phyloP scores from a whole-genome alignment of 139 green algal species.

The Micractinium sp. region DNA sequence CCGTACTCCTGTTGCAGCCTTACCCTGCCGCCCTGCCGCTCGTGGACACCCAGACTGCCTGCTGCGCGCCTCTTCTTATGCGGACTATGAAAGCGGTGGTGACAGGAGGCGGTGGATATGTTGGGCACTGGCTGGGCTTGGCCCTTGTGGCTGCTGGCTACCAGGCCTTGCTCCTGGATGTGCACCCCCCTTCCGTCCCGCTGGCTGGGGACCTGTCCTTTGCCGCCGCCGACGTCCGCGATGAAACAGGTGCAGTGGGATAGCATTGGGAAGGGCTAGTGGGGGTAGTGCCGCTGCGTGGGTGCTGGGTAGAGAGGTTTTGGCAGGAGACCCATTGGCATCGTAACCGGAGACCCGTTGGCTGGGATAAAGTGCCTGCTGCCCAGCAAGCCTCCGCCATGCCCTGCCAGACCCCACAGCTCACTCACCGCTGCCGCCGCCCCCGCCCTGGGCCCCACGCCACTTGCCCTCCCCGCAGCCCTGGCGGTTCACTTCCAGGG shows the following conservation, averaged over 20 bases:
- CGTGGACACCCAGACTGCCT: too few species aligned
- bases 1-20: too few species aligned
- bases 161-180: background rate
- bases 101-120: conserved; percentile 1
- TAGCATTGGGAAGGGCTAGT: background rate
- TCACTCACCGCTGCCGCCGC: background rate
- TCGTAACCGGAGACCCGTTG: too few species aligned
- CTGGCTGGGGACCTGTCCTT: background rate
- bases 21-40: too few species aligned
- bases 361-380: too few species aligned
- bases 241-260: background rate
- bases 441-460: background rate
- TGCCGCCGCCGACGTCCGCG: background rate
- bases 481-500: background rate
- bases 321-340: too few species aligned
- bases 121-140: background rate
- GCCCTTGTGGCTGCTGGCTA: background rate
- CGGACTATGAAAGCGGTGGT: background rate
- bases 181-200: background rate
- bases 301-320: too few species aligned
- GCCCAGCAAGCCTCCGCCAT: too few species aligned
- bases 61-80: too few species aligned
- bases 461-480: background rate
- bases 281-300: background rate
- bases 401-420: too few species aligned